Percentiles rank a stretch among this genome's conserved stretches.
Evolutionary conservation across 2,329 filamentous ascomycete genomes (phyloP).

Genomic region (Colletotrichum gigasporum): DNA sequence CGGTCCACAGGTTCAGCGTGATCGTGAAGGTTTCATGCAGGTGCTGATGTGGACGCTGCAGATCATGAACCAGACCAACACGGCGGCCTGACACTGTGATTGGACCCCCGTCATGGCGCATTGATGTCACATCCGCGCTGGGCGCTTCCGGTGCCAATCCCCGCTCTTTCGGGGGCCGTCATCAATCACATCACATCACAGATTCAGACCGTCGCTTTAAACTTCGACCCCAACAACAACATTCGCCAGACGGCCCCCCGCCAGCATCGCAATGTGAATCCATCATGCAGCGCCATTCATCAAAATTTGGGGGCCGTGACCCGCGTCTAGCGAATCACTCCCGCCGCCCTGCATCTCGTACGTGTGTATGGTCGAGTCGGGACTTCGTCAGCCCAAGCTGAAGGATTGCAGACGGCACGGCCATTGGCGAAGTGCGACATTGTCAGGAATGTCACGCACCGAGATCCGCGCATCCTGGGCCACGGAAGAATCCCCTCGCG

Average conservation of each 20-base stretch:
- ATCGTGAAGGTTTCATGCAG: not conserved
- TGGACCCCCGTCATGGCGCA: slow-evolving; percentile 8
- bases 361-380: not conserved
- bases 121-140: slow-evolving; percentile 10
- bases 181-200: slow-evolving; percentile 26
- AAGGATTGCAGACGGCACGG: not conserved
- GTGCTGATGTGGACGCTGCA: not conserved
- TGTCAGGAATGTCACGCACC: not conserved
- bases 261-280: not conserved
- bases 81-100: not conserved
- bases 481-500: too few species aligned
- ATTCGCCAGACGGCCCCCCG: slow-evolving; percentile 1
- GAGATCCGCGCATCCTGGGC: not conserved
- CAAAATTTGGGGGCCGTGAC: not conserved
- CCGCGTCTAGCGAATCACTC: slow-evolving; percentile 7
- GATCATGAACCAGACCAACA: slow-evolving; percentile 23
- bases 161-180: slow-evolving; percentile 3
- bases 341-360: not conserved
- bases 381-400: not conserved
- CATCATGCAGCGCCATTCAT: not conserved
- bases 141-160: slow-evolving; percentile 32
- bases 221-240: not conserved
- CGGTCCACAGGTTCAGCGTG: not conserved
- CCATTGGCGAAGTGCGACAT: slow-evolving; percentile 2
- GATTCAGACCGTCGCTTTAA: slow-evolving; percentile 13